Evolutionary conservation across 495 filamentous ascomycete genomes (phyloP).

Genomic region (Talaromyces liani): DNA sequence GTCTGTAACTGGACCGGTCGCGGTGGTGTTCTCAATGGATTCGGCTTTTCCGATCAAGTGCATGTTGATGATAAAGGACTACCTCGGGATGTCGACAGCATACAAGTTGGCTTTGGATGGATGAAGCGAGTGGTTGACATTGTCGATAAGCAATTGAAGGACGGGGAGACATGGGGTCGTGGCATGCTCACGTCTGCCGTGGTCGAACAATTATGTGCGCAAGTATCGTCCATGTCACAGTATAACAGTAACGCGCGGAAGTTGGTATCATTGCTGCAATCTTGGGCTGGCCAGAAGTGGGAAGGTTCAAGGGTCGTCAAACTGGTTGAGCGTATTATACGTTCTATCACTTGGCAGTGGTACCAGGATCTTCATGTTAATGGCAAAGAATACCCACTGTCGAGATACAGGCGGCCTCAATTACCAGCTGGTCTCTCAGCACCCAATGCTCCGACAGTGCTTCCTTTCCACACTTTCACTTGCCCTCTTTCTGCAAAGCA

Average conservation of each 20-base stretch:
- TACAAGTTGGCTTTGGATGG: conserved; percentile 63
- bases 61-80: conserved; percentile 85
- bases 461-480: conserved; percentile 99
- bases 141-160: conserved; percentile 80
- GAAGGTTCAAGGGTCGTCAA: conserved; percentile 85
- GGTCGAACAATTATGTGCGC: conserved; percentile 43
- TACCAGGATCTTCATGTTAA: conserved; percentile 77
- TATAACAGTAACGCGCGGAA: conserved; percentile 26
- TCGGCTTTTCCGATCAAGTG: conserved; percentile 78
- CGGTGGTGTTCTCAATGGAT: conserved; percentile 69
- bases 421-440: conserved; percentile 69
- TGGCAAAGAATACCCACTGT: conserved; percentile 45
- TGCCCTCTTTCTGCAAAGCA: conserved; percentile 89
- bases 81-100: conserved; percentile 64
- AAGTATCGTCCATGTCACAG: conserved; percentile 30
- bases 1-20: conserved; percentile 93
- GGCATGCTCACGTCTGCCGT: conserved; percentile 55
- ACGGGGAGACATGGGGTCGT: conserved; percentile 82
- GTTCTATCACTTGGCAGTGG: conserved; percentile 72
- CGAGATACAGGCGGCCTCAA: conserved; percentile 65
- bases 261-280: conserved; percentile 42
- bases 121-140: conserved; percentile 95
- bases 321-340: conserved; percentile 76
- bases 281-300: conserved; percentile 72
- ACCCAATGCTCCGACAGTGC: conserved; percentile 85